Evolutionary conservation across 2,329 filamentous ascomycete genomes (phyloP), one percentile per base, ranked within the genome.

Genomic region (Colletotrichum zoysiae): DNA sequence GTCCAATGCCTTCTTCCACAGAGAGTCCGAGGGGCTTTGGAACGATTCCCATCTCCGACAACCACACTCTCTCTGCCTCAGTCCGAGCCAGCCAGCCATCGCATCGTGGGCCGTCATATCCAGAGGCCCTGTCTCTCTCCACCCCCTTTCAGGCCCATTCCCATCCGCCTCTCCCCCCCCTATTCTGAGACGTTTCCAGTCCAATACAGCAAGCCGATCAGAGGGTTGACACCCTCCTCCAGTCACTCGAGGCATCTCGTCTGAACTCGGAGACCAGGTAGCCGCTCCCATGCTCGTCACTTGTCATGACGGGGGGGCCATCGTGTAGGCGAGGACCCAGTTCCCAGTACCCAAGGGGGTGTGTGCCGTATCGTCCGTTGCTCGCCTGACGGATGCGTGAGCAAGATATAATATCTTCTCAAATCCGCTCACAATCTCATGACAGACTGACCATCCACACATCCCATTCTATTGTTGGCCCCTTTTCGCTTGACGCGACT

Each of bases 401-500:
- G 69, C 69, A 68, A 59, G 64, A 71, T 74, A 74, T 74, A 74
- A 74, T 61, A 70, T 53, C 55, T 63, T 67, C 73, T 74, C 73
- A 74, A 74, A 74, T 51, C 68, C 71, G 40, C 73, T 71, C 73
- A 71, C 64, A 71, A 67, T 46, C 42, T 46, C 56, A 66, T 53
- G 26, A 50, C 55, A 48, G 51, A 55, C 53, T 33, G 23, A 65
- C 33, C 56, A 51, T 63, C 59, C 68, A 23, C n/a, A 55, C 67
- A 44, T 48, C 64, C 67, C 71, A 65, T 71, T 74, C 71, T 53
- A 74, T 53, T 53, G 53, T 60, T 74, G 46, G 65, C 59, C 61
- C 65, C 61, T 61, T 18, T 64, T 73, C 70, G 62, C 70, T 70
- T 55, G 66, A 73, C 73, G 70, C 70, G 73, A 70, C 53, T 26